Evolutionary conservation across 2,329 filamentous ascomycete genomes (phyloP).

Genomic region (Hymenotorrendiella dingleyae): DNA sequence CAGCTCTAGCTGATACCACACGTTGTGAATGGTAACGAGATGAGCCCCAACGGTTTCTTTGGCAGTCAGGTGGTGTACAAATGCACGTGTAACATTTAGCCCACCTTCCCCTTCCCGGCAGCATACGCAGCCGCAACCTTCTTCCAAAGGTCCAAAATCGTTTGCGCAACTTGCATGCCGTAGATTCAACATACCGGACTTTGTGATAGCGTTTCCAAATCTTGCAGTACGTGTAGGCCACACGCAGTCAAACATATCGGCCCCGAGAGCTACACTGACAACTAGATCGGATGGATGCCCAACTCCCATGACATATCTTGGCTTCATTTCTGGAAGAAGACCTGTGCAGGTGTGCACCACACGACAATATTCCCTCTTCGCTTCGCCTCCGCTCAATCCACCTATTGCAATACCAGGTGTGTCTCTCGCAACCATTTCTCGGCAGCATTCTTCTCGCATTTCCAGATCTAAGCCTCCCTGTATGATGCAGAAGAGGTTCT

Average conservation of each 20-base stretch:
- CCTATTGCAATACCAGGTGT: constrained; percentile 97
- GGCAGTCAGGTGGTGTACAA: constrained; percentile 82
- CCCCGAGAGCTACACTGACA: constrained; percentile 86
- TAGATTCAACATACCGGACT: constrained; percentile 75
- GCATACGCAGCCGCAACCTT: constrained; percentile 73
- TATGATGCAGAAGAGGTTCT: constrained; percentile 98
- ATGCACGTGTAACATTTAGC: constrained; percentile 78
- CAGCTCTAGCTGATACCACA: constrained; percentile 82
- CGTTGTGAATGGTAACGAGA: constrained; percentile 87
- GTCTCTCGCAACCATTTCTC: constrained; percentile 80
- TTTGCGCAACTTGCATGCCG: constrained; percentile 67
- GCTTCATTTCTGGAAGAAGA: constrained; percentile 81
- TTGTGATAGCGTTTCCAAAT: constrained; percentile 91
- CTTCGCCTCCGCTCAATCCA: constrained; percentile 89
- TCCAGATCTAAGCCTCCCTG: constrained; percentile 90
- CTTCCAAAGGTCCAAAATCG: constrained; percentile 80
- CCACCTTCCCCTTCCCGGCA: constrained; percentile 66
- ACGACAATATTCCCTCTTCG: constrained; percentile 84
- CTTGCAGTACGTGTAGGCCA: constrained; percentile 96
- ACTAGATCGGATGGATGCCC: constrained; percentile 95
- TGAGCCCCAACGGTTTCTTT: constrained; percentile 93
- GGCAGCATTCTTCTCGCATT: constrained; percentile 76
- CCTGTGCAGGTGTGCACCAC: constrained; percentile 84
- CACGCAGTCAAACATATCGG: constrained; percentile 99
- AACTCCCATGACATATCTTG: constrained; percentile 98